phyloP scores from a whole-genome alignment of 805 yeast species.

The Starmerella scarabaei region DNA sequence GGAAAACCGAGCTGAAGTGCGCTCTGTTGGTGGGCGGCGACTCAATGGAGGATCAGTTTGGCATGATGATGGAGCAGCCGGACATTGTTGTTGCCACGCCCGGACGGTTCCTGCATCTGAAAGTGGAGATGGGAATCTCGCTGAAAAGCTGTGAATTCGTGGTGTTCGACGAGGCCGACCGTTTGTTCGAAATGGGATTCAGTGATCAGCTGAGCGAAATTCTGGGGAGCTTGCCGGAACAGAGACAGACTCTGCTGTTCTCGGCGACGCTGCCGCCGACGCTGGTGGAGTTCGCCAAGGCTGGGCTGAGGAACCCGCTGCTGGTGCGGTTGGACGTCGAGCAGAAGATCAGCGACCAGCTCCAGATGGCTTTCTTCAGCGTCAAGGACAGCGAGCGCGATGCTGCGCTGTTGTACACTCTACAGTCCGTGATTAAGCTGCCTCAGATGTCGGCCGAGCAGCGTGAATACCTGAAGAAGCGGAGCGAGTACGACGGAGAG shows the following conservation, averaged over 20 bases:
- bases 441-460: slow-evolving; percentile 70
- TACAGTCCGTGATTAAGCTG: slow-evolving; percentile 73
- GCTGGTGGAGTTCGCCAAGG: slow-evolving; percentile 92
- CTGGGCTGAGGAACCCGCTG: slow-evolving; percentile 86
- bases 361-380: slow-evolving; percentile 78
- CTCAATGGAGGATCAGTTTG: slow-evolving; percentile 91
- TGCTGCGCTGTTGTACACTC: slow-evolving; percentile 61
- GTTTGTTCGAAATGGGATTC: slow-evolving; percentile 92
- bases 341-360: slow-evolving; percentile 72
- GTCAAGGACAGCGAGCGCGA: slow-evolving; percentile 79
- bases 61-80: slow-evolving; percentile 85
- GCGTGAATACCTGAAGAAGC: slow-evolving; percentile 38
- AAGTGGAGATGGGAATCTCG: slow-evolving; percentile 88
- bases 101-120: slow-evolving; percentile 89
- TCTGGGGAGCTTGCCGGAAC: slow-evolving; percentile 65
- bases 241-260: slow-evolving; percentile 77
- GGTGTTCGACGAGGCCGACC: slow-evolving; percentile 94
- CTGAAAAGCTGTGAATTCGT: slow-evolving; percentile 74
- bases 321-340: slow-evolving; percentile 89
- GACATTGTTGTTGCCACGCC: slow-evolving; percentile 95
- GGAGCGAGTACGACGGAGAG: slow-evolving; percentile 42
- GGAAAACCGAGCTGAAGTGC: slow-evolving; percentile 70
- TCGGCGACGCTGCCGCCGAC: slow-evolving; percentile 91
- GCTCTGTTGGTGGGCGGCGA: slow-evolving; percentile 92
- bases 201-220: slow-evolving; percentile 86